Evolutionary conservation across 257 asterid species (phyloP), one percentile per base, ranked within the genome.

Genomic region (Nicotiana knightiana): DNA sequence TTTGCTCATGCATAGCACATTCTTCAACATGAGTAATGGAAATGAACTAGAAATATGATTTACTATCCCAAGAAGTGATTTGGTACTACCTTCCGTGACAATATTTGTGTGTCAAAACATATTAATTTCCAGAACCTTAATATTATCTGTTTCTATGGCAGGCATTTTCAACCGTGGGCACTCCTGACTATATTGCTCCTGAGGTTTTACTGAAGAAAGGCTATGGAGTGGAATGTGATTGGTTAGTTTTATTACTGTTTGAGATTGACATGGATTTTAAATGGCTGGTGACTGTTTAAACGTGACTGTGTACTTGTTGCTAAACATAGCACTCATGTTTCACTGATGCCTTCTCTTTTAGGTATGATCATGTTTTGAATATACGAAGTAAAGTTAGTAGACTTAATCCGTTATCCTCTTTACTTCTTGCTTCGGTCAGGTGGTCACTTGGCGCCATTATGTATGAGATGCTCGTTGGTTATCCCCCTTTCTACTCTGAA

Each of bases 171-270:
- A 93, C 99, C 51, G 99, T 95, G 61, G 98, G 98, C 70, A 95
- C 99, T 5, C 98, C 99, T 64, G 99, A 95, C 84, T 95, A 95
- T 85, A 93, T 95, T 88, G 99, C 99, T 88, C 99, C 99, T 30
- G 98, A 95, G 88, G 97, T 93, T 65, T 87, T 95, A 63, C 81
- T 88, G 85, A 91, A 89, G 89, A 92, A 87, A 89, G 99, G 99
- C 58, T 92, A 95, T 70, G 93, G 99, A 26, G 66, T 90, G 79
- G 99, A 95, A 87, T 93, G 98, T 85, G 99, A 95, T 77, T 94
- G 98, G 97, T 93, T 78, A 88, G 97, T 89, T 77, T 66, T 33
- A 46, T 16, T 67, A 70, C 51, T 9, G 9, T 78, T 75, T 66
- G 24, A 17, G 66, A 55, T 77, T 37, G 73, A 28, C 17, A 11